Evolutionary conservation across 768 basidiomycete genomes (phyloP).

Genomic region (Trametes cinnabarina): DNA sequence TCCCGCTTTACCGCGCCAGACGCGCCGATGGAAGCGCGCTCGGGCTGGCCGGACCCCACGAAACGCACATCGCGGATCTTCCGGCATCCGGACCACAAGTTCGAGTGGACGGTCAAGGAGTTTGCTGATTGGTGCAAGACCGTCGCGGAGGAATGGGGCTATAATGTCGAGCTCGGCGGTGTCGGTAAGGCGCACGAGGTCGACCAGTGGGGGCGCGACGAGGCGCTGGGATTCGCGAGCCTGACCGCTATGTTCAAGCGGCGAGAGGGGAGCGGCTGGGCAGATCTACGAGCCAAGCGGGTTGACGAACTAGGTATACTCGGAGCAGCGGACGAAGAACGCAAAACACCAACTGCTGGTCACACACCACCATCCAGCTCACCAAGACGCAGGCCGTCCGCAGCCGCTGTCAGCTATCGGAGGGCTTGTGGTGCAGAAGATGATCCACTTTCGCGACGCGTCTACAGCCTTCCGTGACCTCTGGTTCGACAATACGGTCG

Average conservation of each 20-base stretch:
- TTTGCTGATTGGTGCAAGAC: slow-evolving; percentile 61
- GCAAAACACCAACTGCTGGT: slow-evolving; percentile 47
- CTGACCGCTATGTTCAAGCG: slow-evolving; percentile 65
- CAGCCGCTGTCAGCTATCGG: slow-evolving; percentile 47
- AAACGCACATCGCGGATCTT: slow-evolving; percentile 70
- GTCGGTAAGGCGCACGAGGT: slow-evolving; percentile 57
- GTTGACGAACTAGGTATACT: slow-evolving; percentile 28
- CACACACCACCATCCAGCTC: slow-evolving; percentile 49
- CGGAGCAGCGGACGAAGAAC: not conserved
- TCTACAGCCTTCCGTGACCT: slow-evolving; percentile 44
- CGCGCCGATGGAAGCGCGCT: slow-evolving; percentile 33
- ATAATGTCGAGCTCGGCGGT: slow-evolving; percentile 55
- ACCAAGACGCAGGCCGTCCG: slow-evolving; percentile 46
- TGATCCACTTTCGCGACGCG: slow-evolving; percentile 52
- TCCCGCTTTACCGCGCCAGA: slow-evolving; percentile 63
- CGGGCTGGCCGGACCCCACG: slow-evolving; percentile 73
- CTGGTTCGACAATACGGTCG: slow-evolving; percentile 47
- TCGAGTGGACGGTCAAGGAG: slow-evolving; percentile 83
- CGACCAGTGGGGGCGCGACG: slow-evolving; percentile 75
- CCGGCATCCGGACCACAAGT: slow-evolving; percentile 82
- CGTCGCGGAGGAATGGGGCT: slow-evolving; percentile 67
- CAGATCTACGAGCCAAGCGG: slow-evolving; percentile 25
- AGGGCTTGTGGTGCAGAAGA: slow-evolving; percentile 45
- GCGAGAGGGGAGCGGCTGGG: slow-evolving; percentile 35
- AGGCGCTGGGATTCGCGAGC: slow-evolving; percentile 60